Conservation (phyloP, 2,329 filamentous ascomycete species). For the Fusarium zealandicum region DNA sequence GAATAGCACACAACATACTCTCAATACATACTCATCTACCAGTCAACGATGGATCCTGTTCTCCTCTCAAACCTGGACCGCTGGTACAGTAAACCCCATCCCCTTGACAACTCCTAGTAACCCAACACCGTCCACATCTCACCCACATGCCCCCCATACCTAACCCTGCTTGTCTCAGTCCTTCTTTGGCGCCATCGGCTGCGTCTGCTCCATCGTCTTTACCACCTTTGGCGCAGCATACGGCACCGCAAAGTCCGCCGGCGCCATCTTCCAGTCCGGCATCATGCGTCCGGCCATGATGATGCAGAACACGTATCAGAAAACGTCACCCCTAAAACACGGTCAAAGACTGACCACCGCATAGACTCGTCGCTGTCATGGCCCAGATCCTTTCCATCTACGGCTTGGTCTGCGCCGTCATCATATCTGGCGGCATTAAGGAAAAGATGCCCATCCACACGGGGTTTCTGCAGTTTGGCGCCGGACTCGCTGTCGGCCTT, state of each 20-base stretch:
- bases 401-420: conserved; percentile 87
- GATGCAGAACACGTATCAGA: conserved; percentile 85
- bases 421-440: conserved; percentile 80
- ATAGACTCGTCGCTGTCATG: conserved; percentile 99
- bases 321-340: not conserved
- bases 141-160: conserved; percentile 23
- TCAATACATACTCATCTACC: conserved; percentile 5
- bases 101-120: not conserved
- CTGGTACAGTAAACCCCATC: conserved; percentile 40
- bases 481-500: conserved; percentile 81
- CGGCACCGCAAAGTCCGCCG: conserved; percentile 98
- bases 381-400: conserved; percentile 99
- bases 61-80: conserved; percentile 47
- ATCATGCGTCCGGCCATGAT: conserved; percentile 97
- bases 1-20: not conserved
- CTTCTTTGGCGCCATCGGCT: conserved; percentile 98
- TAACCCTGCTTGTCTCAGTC: conserved; percentile 57
- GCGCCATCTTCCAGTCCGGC: conserved; percentile 96
- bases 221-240: conserved; percentile 97
- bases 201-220: conserved; percentile 96
- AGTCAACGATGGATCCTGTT: conserved; percentile 42
- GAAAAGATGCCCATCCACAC: conserved; percentile 79
- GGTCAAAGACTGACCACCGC: conserved; percentile 25
- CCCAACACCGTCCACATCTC: not conserved
- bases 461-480: conserved; percentile 85